Conservation (phyloP, 1,139 yeast species). For the Pneumocystis canis region DNA sequence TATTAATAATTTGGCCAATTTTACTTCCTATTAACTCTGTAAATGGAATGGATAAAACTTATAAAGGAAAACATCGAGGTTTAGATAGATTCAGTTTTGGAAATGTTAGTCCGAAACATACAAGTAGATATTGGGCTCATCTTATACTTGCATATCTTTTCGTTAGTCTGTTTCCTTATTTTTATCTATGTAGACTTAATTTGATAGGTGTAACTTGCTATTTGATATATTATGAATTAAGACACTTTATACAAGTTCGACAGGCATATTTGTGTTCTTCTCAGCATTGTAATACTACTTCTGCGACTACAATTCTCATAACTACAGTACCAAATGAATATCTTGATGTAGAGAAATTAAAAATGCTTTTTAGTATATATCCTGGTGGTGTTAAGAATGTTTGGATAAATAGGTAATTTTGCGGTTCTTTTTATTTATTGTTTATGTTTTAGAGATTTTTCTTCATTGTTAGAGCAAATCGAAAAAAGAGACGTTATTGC, state of each 20-base stretch:
- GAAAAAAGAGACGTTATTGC: conserved; percentile 50
- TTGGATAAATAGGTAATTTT: conserved; percentile 57
- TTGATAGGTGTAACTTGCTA: conserved; percentile 38
- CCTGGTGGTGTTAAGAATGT: conserved; percentile 48
- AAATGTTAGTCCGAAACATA: conserved; percentile 46
- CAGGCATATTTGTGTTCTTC: conserved; percentile 75
- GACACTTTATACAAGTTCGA: conserved; percentile 63
- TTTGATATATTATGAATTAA: conserved; percentile 66
- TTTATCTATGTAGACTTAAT: neutral
- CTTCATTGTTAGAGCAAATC: conserved; percentile 41
- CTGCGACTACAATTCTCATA: conserved; percentile 67
- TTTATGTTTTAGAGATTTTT: neutral
- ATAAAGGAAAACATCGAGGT: conserved; percentile 48
- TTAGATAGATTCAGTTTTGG: conserved; percentile 67
- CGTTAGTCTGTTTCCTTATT: conserved; percentile 29
- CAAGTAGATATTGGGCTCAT: conserved; percentile 67
- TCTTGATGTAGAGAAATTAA: conserved; percentile 44
- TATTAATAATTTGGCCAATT: conserved; percentile 57
- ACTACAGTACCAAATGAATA: conserved; percentile 64
- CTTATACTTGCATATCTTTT: conserved; percentile 67
- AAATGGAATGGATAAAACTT: conserved; percentile 36
- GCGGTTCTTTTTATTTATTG: conserved; percentile 15
- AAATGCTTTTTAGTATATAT: conserved; percentile 37
- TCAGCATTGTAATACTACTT: conserved; percentile 46
- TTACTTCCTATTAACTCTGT: conserved; percentile 56